A percentile compares a stretch with the other conserved stretches of the same genome.
Evolutionary conservation across 768 basidiomycete genomes (phyloP).

Genomic region (Phlebiopsis flavidoalba): DNA sequence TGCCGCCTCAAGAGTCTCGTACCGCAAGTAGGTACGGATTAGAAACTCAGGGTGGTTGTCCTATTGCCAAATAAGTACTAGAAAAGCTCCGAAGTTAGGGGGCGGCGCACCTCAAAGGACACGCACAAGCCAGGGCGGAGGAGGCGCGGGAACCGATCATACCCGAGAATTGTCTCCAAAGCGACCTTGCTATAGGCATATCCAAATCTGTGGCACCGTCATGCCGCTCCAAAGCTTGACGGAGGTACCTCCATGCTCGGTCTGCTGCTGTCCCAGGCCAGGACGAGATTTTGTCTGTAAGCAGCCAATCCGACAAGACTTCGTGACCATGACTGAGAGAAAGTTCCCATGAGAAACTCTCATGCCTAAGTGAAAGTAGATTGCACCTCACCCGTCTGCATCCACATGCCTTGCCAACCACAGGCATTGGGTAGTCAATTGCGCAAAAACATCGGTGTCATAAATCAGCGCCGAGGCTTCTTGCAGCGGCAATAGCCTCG

Average conservation of each 20-base stretch:
- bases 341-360: not conserved
- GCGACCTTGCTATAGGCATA: constrained; percentile 72
- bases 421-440: constrained; percentile 74
- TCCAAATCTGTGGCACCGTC: constrained; percentile 68
- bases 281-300: constrained; percentile 71
- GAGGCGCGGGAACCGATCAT: constrained; percentile 51
- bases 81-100: not conserved
- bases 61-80: constrained; percentile 26
- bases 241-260: constrained; percentile 86
- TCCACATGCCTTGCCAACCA: constrained; percentile 64
- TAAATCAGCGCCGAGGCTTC: constrained; percentile 79
- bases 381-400: constrained; percentile 46
- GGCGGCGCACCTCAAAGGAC: constrained; percentile 57
- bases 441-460: constrained; percentile 76
- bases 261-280: constrained; percentile 82
- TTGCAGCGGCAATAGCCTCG: constrained; percentile 71
- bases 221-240: constrained; percentile 71
- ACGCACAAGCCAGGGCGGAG: constrained; percentile 83
- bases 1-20: constrained; percentile 75
- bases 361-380: not conserved
- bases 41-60: constrained; percentile 79
- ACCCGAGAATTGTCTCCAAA: constrained; percentile 69
- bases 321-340: constrained; percentile 45
- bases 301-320: constrained; percentile 76
- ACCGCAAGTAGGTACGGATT: constrained; percentile 72